phyloP scores from a whole-genome alignment of 306 rosid species.

The Medicago arabica region DNA sequence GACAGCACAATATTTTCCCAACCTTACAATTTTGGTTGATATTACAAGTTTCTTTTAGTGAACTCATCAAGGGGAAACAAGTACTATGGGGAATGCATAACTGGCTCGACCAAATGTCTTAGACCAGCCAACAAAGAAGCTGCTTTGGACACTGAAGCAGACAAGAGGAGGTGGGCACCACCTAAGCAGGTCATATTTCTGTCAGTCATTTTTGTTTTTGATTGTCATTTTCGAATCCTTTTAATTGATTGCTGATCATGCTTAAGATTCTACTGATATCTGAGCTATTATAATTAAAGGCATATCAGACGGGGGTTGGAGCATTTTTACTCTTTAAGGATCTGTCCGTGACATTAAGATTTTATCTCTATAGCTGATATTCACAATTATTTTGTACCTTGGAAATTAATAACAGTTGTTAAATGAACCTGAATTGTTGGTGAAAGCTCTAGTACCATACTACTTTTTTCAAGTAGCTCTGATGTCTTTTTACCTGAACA shows the following conservation, averaged over 20 bases:
- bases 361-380: slow-evolving; percentile 32
- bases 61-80: slow-evolving; percentile 82
- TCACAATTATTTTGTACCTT: slow-evolving; percentile 5
- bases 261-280: not conserved
- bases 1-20: slow-evolving; percentile 13
- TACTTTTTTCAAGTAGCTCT: slow-evolving; percentile 1
- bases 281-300: not conserved
- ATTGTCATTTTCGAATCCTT: slow-evolving; percentile 3
- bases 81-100: slow-evolving; percentile 70
- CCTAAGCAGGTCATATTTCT: slow-evolving; percentile 55
- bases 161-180: slow-evolving; percentile 76
- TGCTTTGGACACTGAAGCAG: slow-evolving; percentile 75
- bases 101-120: slow-evolving; percentile 54
- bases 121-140: slow-evolving; percentile 84
- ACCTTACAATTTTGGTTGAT: slow-evolving; percentile 41
- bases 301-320: not conserved
- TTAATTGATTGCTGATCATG: slow-evolving; percentile 1
- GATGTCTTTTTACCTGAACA: not conserved
- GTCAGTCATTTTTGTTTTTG: not conserved
- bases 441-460: not conserved
- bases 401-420: slow-evolving; percentile 7
- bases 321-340: not conserved
- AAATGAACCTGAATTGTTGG: slow-evolving; percentile 12
- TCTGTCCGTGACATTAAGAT: not conserved
- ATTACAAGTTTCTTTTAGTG: slow-evolving; percentile 49